phyloP scores from a whole-genome alignment of 441 rosid species.

The Theobroma grandiflorum region DNA sequence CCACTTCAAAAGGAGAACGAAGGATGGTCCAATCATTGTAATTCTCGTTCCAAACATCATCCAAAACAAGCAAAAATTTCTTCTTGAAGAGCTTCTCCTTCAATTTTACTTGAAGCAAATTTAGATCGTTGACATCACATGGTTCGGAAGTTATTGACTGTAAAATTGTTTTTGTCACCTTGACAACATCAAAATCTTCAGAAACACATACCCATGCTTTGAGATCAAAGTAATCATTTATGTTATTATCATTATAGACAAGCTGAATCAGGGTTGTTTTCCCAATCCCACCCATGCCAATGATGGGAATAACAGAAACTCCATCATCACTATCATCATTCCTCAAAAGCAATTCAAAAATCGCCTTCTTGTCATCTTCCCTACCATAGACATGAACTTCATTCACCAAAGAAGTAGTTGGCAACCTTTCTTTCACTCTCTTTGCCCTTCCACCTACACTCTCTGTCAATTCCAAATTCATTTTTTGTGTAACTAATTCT shows the following conservation, averaged over 20 bases:
- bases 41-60: slow-evolving; percentile 34
- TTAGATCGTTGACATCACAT: background rate
- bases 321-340: background rate
- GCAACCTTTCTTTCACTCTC: background rate
- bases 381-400: slow-evolving; percentile 1
- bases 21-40: slow-evolving; percentile 20
- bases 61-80: slow-evolving; percentile 31
- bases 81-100: slow-evolving; percentile 25
- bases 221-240: background rate
- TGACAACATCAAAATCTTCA: background rate
- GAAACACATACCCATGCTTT: slow-evolving; percentile 29
- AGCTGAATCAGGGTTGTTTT: slow-evolving; percentile 23
- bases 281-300: slow-evolving; percentile 27
- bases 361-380: slow-evolving; percentile 8
- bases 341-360: slow-evolving; percentile 20
- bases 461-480: background rate
- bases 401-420: slow-evolving; percentile 13
- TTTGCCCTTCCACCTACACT: background rate
- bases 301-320: slow-evolving; percentile 12
- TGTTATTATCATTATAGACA: slow-evolving; percentile 12
- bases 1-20: slow-evolving; percentile 15
- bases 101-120: slow-evolving; percentile 25
- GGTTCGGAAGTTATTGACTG: background rate
- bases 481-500: background rate
- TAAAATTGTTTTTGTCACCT: slow-evolving; percentile 13